Base-by-base conservation (phyloP, 441 rosid genomes). In the Corymbia calophylla region DNA sequence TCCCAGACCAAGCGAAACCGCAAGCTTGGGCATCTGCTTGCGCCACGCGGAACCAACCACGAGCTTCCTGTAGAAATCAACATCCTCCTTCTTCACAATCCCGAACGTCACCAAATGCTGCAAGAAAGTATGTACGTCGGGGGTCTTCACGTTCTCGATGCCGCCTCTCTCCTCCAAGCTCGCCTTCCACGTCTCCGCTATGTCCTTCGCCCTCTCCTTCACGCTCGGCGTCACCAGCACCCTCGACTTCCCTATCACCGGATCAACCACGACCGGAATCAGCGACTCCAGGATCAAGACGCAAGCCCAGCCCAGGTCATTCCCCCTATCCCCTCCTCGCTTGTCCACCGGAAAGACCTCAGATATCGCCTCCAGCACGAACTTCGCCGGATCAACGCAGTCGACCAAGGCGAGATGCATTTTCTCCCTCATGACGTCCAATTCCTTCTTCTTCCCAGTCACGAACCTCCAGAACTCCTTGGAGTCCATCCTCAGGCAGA, bases 11-110 rank as follows among this genome's bases (percentile, higher is more conserved):
- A 98, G 99, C 0, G 97, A 98, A 88, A 98, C 93, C 27, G 99
- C 99, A 87, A 97, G 98, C 93, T 95, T 97, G 18, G 99, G 99
- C 99, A 97, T 97, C 94, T 97, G 99, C 93, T 96, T 97, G 82
- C 99, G 95, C 99, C 99, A 96, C 4, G 99, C 98, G 8, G 99
- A 97, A 60, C 95, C 97, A 86, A 97, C 94, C 6, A 97, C 98
- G 58, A 97, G 99, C 94, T 95, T 97, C 93, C 99, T 90, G 58
- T 98, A 98, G 88, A 98, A 91, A 89, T 91, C 92, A 39, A 98
- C 95, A 91, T 98, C 99, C 53, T 95, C 96, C 90, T 93, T 91
- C 95, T 91, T 94, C 49, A 97, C 98, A 90, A 98, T 98, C n/a
- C 98, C 99, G 89, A 98, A 98, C 7, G 99, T 97, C 23, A 98